These are phyloP conservation scores for Coniosporium apollinis DNA, from an alignment of 495 filamentous ascomycete genomes.

Conservation along the genomic window DNA sequence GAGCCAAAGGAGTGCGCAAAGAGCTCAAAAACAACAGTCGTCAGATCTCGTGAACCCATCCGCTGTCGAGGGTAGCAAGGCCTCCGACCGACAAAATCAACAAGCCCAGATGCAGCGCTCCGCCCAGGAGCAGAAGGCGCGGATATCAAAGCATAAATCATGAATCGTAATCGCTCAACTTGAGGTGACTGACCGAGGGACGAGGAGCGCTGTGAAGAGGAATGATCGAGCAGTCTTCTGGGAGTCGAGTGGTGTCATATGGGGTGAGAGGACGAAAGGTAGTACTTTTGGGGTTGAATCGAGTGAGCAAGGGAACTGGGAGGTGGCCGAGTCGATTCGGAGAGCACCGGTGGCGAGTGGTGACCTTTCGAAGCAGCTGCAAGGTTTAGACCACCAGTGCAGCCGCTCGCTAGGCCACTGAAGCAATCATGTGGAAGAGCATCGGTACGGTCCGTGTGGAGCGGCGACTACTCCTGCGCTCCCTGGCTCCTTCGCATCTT, in stretches of 20 bases:
- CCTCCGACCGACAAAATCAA: no score
- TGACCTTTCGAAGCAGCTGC: neutral
- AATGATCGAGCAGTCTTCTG: neutral
- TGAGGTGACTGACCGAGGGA: neutral
- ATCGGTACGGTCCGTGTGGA: neutral
- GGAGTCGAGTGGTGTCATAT: neutral
- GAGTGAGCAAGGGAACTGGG: neutral
- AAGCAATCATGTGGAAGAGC: neutral
- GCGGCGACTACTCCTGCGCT: constrained; percentile 43
- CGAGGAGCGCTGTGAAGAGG: neutral
- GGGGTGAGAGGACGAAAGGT: neutral
- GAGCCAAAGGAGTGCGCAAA: no score
- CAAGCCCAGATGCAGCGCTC: neutral
- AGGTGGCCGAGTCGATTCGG: no score
- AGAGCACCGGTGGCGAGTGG: neutral
- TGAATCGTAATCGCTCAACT: neutral
- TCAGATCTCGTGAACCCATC: no score
- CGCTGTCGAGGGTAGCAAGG: no score
- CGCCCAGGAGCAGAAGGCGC: neutral
- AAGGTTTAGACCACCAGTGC: neutral
- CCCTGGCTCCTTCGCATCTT: constrained; percentile 84
- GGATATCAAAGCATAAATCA: neutral
- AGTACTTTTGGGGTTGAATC: neutral
- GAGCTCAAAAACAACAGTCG: no score
- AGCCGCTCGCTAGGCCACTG: neutral